Conservation (phyloP, 371 early-diverging fungal genomes). For the Parasitella parasitica region DNA sequence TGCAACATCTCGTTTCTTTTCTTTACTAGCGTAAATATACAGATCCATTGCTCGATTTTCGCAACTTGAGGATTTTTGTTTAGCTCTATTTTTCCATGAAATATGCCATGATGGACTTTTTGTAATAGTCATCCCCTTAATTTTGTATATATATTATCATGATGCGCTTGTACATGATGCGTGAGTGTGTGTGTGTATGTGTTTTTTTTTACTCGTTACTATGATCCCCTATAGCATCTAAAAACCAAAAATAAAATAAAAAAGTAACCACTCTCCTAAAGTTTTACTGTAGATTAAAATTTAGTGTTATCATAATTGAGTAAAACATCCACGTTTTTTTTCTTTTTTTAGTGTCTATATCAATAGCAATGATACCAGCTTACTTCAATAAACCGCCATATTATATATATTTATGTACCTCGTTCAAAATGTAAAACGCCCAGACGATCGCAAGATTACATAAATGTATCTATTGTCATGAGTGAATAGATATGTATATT, state of each 20-base stretch:
- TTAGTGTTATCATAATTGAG: background rate
- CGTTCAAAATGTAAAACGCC: background rate
- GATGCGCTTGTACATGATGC: background rate
- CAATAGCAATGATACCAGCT: background rate
- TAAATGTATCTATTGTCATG: background rate
- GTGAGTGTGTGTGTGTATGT: no score
- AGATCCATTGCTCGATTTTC: no score
- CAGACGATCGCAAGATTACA: background rate
- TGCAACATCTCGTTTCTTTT: no score
- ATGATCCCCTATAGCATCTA: background rate
- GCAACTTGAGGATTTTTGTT: background rate
- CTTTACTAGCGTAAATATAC: no score
- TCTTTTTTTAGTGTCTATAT: background rate
- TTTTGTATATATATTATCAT: background rate
- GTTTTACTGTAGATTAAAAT: background rate
- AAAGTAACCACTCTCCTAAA: background rate
- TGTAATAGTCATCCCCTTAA: background rate
- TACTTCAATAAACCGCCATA: conserved; percentile 2
- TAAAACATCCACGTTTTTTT: background rate
- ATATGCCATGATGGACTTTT: background rate
- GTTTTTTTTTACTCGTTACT: background rate
- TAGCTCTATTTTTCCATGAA: no score
- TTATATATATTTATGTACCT: background rate
- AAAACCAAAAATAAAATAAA: background rate
- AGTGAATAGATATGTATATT: background rate